Evolutionary conservation across 768 basidiomycete genomes (phyloP).

Genomic region (button mushroom (Agaricus bisporus)): DNA sequence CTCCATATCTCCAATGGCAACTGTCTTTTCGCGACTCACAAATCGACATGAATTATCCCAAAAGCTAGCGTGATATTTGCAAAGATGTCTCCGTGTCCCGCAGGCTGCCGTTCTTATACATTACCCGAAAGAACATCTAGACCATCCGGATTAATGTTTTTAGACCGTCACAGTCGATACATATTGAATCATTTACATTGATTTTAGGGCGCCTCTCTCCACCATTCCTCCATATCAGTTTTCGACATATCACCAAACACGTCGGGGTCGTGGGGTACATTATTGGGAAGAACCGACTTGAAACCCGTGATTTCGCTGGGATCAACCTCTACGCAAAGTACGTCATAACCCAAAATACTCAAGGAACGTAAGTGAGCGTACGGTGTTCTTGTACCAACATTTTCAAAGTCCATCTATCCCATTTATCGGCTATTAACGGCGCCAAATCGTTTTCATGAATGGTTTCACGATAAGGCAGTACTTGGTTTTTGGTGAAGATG

Average conservation of each 20-base stretch:
- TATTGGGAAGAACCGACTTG: slow-evolving; percentile 3
- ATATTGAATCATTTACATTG: too few relatives aligned
- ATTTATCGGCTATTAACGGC: neutral
- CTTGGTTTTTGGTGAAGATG: slow-evolving; percentile 1
- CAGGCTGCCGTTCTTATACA: too few relatives aligned
- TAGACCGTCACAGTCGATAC: too few relatives aligned
- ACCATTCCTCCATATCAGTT: slow-evolving; percentile 2
- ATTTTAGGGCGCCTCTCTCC: neutral
- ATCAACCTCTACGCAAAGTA: neutral
- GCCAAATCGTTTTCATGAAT: neutral
- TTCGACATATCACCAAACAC: slow-evolving; percentile 2
- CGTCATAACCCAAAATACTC: neutral
- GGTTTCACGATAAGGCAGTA: neutral
- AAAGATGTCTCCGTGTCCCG: too few relatives aligned
- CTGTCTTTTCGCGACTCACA: too few relatives aligned
- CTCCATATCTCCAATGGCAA: too few relatives aligned
- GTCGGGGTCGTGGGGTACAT: slow-evolving; percentile 2
- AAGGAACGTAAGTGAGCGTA: neutral
- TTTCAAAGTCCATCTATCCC: slow-evolving; percentile 6
- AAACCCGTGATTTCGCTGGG: slow-evolving; percentile 1
- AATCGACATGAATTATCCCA: too few relatives aligned
- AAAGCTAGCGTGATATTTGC: too few relatives aligned
- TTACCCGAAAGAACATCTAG: too few relatives aligned
- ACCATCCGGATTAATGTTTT: too few relatives aligned
- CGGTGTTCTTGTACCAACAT: neutral